A percentile compares a stretch with the other conserved stretches of the same genome.
phyloP scores from a whole-genome alignment of 2,329 filamentous ascomycete species.

The Sordariomycetes sp. region DNA sequence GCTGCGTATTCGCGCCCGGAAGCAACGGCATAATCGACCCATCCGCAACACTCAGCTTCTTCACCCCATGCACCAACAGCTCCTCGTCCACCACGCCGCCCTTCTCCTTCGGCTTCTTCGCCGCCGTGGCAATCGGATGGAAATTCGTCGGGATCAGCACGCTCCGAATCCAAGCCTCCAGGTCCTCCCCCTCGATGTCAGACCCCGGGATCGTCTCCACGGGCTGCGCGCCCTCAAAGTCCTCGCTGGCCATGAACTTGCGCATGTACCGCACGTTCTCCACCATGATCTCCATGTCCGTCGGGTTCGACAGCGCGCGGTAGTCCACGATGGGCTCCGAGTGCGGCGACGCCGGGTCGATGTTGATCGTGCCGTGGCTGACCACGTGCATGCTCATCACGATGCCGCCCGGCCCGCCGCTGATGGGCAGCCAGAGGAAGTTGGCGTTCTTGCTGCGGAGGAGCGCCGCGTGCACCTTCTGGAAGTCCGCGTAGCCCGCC shows the following conservation, averaged over 20 bases:
- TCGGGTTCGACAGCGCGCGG: slow-evolving; percentile 14
- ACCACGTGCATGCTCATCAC: slow-evolving; percentile 10
- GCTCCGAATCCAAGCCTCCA: slow-evolving; percentile 7
- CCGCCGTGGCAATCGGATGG: slow-evolving; percentile 7
- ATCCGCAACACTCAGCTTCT: slow-evolving; percentile 8
- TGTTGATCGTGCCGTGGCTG: slow-evolving; percentile 18
- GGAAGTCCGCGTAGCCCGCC: slow-evolving; percentile 11
- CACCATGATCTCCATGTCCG: slow-evolving; percentile 16
- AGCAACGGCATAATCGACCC: slow-evolving; percentile 10
- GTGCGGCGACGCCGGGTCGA: slow-evolving; percentile 18
- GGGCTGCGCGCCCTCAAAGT: slow-evolving; percentile 2
- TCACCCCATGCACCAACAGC: slow-evolving; percentile 9
- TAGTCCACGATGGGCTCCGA: slow-evolving; percentile 16
- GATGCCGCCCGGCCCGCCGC: slow-evolving; percentile 2
- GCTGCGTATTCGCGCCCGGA: slow-evolving; percentile 10
- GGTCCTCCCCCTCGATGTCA: slow-evolving; percentile 7
- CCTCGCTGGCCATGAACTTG: not conserved
- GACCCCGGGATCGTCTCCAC: slow-evolving; percentile 6
- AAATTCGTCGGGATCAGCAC: slow-evolving; percentile 9
- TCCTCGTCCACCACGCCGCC: slow-evolving; percentile 10
- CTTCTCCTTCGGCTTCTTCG: slow-evolving; percentile 9
- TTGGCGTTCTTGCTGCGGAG: slow-evolving; percentile 10
- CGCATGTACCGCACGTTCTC: slow-evolving; percentile 16
- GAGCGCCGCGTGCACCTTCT: slow-evolving; percentile 11
- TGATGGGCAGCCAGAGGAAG: slow-evolving; percentile 9